Conservation (phyloP, 805 yeast genomes). For the Starmerella vaccinii region DNA sequence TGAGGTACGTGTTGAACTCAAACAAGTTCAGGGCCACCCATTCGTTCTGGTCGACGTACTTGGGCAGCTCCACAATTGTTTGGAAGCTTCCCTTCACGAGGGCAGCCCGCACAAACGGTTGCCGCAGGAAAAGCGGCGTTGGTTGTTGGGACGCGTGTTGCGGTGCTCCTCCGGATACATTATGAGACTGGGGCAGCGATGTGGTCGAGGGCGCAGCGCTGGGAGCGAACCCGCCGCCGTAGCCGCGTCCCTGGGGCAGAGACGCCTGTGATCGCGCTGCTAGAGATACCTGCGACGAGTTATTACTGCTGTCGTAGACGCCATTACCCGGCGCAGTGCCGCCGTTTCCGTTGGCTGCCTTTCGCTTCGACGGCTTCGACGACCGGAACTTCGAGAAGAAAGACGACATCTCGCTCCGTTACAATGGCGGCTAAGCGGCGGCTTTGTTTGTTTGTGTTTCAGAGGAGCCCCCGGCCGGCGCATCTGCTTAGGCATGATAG, state of each 20-base stretch:
- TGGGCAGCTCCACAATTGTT: constrained; percentile 89
- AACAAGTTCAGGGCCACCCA: constrained; percentile 92
- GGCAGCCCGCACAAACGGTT: constrained; percentile 89
- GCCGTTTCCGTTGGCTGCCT: constrained; percentile 5
- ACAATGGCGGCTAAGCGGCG: not conserved
- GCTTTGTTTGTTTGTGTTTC: not conserved
- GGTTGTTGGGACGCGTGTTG: constrained; percentile 7
- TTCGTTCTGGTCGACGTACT: constrained; percentile 86
- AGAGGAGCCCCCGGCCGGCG: not conserved
- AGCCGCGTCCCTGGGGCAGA: constrained; percentile 2
- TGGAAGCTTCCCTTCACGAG: constrained; percentile 92
- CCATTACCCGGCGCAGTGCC: not conserved
- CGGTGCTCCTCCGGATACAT: not conserved
- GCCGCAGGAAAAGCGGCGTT: constrained; percentile 71
- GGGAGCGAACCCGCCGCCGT: constrained; percentile 3
- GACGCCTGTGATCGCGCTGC: constrained; percentile 13
- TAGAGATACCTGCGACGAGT: constrained; percentile 11
- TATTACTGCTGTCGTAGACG: constrained; percentile 16
- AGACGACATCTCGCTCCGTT: constrained; percentile 14
- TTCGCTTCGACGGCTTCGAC: constrained; percentile 19
- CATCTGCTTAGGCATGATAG: constrained; percentile 5
- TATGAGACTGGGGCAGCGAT: constrained; percentile 3
- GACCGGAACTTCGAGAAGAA: constrained; percentile 20
- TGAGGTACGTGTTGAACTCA: constrained; percentile 75
- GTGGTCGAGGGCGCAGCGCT: not conserved